Base-by-base conservation (phyloP, 2,329 filamentous ascomycete species). In the Colletotrichum scovillei region DNA sequence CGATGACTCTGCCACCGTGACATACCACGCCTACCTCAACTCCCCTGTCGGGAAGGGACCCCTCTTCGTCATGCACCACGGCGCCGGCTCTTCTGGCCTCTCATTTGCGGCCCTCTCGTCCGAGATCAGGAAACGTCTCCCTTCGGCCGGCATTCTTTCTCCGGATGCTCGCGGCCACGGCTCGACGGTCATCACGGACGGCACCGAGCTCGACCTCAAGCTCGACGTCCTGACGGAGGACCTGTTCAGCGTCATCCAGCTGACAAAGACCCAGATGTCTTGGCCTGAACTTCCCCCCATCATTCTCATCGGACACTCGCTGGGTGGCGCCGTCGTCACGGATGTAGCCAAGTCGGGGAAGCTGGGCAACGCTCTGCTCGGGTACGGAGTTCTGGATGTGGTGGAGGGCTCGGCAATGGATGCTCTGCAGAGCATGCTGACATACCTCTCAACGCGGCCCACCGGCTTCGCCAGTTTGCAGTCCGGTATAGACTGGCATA, bases 401-500 rank as follows among this genome's bases (percentile, higher is more conserved):
- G 97, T 99, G 32, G 97, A 99, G 83, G 94, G 97, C 12, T 97
- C 94, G 0, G 97, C 97, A 42, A 96, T 99, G 82, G 97, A 98
- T 81, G 96, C 97, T 3, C 87, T 99, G 66, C 92, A 95, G 81
- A 95, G 93, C 82, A 99, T 99, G 97, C 93, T 97, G 76, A 93
- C 92, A 3, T 98, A 98, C 81, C 88, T 99, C 24, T 92, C 93
- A 1, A 95, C 92, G 5, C 89, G 97, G 26, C 97, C 97, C 0
- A 86, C 87, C 9, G 90, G 92, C 2, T 99, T 99, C 78, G 86
- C 91, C n/a, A 93, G 91, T 14, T 77, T 98, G 22, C 88, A 93
- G 75, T 90, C 93, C 4, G 96, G 93, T 7, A 95, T 99, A 76
- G 94, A 97, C 78, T 99, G 97, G 97, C 97, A 99, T 81, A 91